Evolutionary conservation across 2,329 filamentous ascomycete genomes (phyloP), one percentile per base, ranked within the genome.

Genomic region (Chrysoporthe deuterocubensis): DNA sequence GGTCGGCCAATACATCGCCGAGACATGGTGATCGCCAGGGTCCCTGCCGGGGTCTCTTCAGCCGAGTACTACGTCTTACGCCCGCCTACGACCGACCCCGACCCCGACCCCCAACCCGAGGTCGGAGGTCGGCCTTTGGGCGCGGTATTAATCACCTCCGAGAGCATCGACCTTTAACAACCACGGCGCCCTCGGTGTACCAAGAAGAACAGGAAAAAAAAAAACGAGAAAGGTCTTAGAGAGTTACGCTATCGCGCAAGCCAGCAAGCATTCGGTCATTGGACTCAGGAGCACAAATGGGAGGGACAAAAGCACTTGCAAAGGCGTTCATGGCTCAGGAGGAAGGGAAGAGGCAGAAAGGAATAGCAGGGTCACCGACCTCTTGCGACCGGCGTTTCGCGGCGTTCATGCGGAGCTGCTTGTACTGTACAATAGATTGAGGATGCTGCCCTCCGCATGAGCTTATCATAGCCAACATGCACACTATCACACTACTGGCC

Each of bases 1-100:
- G 73, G 93, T 89, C 37, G 94, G 94, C 4, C 94, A 97, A 81
- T 99, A 97, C 78, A 97, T 97, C 84, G 93, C 95, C 68, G 94
- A 90, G 81, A 90, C 88, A 6, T 90, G 88, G 88, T 90, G 75
- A 77, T 60, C 16, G 34, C 14, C 21, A 21, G 48, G 44, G 6
- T 26, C n/a, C n/a, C 44, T n/a, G 32, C 26, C 48, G 66, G 16
- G 42, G 18, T 59, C 21, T 13, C 37, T 18, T 18, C 18, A 16
- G 7, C 8, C 13, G 14, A 9, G 11, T 40, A 57, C 13, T 26
- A 34, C 64, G 43, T 32, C 13, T 57, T 44, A 64, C 50, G 42
- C 40, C 44, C 64, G 13, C 42, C 40, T 4, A 46, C 21, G 5
- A 54, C 46, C 60, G 43, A 64, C 14, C 42, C 57, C 56, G 58